Evolutionary conservation across 345 rosid genomes (phyloP).

Genomic region (Viola odorata): DNA sequence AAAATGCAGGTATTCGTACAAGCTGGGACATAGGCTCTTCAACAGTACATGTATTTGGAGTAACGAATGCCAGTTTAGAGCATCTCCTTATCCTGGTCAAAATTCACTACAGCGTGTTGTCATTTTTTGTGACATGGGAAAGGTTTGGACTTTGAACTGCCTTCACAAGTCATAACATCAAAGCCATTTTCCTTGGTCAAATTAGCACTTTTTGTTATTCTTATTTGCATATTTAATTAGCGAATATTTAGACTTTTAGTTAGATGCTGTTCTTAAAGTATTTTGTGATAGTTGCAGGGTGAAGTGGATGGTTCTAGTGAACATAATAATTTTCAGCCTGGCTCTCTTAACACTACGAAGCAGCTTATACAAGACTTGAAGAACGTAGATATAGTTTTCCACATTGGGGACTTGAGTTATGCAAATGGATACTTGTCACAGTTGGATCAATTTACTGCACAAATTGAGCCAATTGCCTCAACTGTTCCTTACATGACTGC

Average conservation of each 20-base stretch:
- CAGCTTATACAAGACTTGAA: conserved; percentile 52
- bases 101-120: conserved; percentile 56
- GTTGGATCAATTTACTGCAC: conserved; percentile 72
- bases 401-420: conserved; percentile 64
- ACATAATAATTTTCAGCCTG: conserved; percentile 41
- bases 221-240: no score
- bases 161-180: no score
- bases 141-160: conserved; percentile 35
- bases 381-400: conserved; percentile 53
- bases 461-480: conserved; percentile 65
- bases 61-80: conserved; percentile 46
- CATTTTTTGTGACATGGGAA: conserved; percentile 85
- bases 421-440: conserved; percentile 72
- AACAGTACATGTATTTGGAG: conserved; percentile 55
- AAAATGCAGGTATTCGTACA: conserved; percentile 49
- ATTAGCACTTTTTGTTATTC: no score
- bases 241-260: no score
- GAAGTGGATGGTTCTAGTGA: conserved; percentile 64
- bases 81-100: conserved; percentile 75
- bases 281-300: conserved; percentile 27
- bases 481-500: conserved; percentile 66
- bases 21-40: conserved; percentile 49
- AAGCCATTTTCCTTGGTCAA: no score
- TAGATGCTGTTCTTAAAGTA: no score
- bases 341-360: conserved; percentile 60